Evolutionary conservation across 768 basidiomycete genomes (phyloP), one percentile per base, ranked within the genome.

Genomic region (Mycena crocata): DNA sequence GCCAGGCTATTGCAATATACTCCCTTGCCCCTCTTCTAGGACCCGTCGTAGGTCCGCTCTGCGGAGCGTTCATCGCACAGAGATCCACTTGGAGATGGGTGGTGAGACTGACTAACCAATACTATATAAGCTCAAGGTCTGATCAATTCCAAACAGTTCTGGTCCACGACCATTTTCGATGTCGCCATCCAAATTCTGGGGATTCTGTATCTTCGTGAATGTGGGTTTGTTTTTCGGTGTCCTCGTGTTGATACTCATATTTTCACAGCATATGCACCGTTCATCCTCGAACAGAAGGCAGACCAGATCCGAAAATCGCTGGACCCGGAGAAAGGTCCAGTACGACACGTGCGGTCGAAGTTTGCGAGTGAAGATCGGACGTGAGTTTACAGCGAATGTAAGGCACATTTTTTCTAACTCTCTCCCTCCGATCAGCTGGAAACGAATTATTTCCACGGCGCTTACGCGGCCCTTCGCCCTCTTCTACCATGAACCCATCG

Each of bases 381-480:
- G 28, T 67, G 37, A 51, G 66, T 62, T n/a, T 31, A 5, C 24
- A 2, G 13, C n/a, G 15, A 1, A 17, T 26, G 7, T 15, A 31
- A 10, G 34, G 3, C 34, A 4, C 26, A 1, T 14, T 46, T 35
- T 40, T 14, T 32, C 12, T 30, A 3, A 15, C 21, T 19, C 26
- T 35, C n/a, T 49, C n/a, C n/a, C n/a, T n/a, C n/a, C n/a, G 15
- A 30, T 6, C 61, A 62, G 61, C 13, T 89, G 86, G 87, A 71
- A 80, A 70, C 51, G 72, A 0, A 82, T 93, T 37, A 78, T 94
- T 62, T 46, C 66, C 1, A 85, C 79, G 61, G 84, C 90, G 0
- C 77, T 95, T 26, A 76, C 82, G 15, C 85, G 93, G 26, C 94
- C 94, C 0, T 91, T 95, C 78, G 72, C 76, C 6, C 74, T 94